Evolutionary conservation across 805 yeast genomes (phyloP).

Genomic region (Candida xiaguanensis): DNA sequence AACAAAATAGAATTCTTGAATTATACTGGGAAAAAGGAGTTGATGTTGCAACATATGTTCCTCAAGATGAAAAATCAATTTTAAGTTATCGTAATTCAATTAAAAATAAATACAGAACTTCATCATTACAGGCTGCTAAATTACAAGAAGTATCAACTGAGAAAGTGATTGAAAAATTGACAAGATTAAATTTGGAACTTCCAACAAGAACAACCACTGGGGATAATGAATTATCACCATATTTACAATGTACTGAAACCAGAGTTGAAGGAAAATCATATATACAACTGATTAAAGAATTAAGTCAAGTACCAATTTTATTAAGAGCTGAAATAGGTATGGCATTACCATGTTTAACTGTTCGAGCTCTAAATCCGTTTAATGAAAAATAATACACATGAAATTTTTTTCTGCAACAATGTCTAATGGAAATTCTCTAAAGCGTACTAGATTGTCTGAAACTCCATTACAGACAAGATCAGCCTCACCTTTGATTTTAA

Average conservation of each 20-base stretch:
- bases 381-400: conserved; percentile 7
- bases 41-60: conserved; percentile 86
- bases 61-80: conserved; percentile 82
- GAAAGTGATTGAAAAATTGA: conserved; percentile 46
- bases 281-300: conserved; percentile 79
- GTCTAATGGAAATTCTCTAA: conserved; percentile 19
- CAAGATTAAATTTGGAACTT: conserved; percentile 45
- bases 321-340: conserved; percentile 90
- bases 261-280: conserved; percentile 56
- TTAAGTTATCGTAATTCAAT: conserved; percentile 74
- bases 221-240: conserved; percentile 46
- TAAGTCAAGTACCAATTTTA: conserved; percentile 77
- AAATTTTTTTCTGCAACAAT: neutral
- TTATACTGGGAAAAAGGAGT: conserved; percentile 90
- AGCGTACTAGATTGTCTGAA: conserved; percentile 16
- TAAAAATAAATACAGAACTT: conserved; percentile 71
- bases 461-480: conserved; percentile 74
- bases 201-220: too few relatives aligned
- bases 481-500: conserved; percentile 76
- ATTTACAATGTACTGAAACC: conserved; percentile 52
- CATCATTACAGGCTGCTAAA: conserved; percentile 69
- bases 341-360: conserved; percentile 94
- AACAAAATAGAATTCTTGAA: conserved; percentile 62
- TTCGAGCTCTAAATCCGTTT: conserved; percentile 88
- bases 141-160: conserved; percentile 45